Conservation (phyloP, 2,329 filamentous ascomycete genomes). For the Exophiala calicioides region DNA sequence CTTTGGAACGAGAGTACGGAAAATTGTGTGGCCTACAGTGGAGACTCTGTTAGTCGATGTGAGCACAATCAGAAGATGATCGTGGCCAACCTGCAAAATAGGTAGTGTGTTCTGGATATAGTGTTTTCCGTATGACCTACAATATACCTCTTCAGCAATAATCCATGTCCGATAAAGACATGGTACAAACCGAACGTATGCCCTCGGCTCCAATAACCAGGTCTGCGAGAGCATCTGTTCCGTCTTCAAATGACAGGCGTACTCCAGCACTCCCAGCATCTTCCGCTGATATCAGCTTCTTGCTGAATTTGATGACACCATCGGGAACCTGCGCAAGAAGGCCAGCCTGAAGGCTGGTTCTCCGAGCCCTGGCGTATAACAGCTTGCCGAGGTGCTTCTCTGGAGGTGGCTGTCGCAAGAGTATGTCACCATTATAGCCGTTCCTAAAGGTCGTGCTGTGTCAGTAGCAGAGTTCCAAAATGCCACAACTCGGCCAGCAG, state of each 20-base stretch:
- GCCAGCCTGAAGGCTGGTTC: conserved; percentile 49
- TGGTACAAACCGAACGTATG: conserved; percentile 60
- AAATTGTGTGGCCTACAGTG: conserved; percentile 50
- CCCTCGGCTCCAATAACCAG: conserved; percentile 67
- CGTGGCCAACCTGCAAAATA: conserved; percentile 47
- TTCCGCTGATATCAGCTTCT: conserved; percentile 44
- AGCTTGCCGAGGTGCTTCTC: conserved; percentile 24
- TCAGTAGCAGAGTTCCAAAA: neutral
- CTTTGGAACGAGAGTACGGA: conserved; percentile 46
- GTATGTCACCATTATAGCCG: conserved; percentile 34
- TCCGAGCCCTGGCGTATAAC: conserved; percentile 35
- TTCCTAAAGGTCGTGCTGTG: conserved; percentile 32
- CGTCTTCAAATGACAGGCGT: conserved; percentile 47
- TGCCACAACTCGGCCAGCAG: neutral
- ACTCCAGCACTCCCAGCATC: conserved; percentile 42
- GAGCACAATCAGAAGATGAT: too few relatives aligned
- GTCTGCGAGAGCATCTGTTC: conserved; percentile 54
- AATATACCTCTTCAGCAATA: neutral
- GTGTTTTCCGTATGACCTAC: conserved; percentile 43
- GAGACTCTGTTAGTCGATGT: too few relatives aligned
- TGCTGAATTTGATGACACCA: conserved; percentile 47
- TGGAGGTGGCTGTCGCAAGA: conserved; percentile 24
- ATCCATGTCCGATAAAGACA: too few relatives aligned
- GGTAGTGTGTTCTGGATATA: conserved; percentile 46
- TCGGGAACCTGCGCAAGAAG: conserved; percentile 49